Evolutionary conservation across 140 eudicot genomes (phyloP).

Genomic region (Artemisia princeps): DNA sequence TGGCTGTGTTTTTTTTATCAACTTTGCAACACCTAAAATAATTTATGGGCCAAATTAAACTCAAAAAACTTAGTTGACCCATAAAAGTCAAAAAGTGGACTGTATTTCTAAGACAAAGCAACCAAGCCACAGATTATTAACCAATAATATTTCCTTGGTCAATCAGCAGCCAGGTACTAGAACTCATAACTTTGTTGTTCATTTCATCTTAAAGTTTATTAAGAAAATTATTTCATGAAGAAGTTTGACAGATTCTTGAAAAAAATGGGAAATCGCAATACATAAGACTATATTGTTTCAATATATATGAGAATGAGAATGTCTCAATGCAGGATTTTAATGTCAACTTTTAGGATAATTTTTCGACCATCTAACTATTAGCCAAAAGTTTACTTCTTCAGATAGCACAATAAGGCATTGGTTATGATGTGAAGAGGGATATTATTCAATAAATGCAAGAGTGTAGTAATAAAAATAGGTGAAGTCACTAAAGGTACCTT

Average conservation of each 20-base stretch:
- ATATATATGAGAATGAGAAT: too few relatives aligned
- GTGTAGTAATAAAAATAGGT: not conserved
- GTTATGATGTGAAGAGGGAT: not conserved
- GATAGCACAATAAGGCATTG: not conserved
- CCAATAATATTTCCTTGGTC: not conserved
- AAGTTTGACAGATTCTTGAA: not conserved
- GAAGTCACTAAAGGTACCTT: slow-evolving; percentile 42
- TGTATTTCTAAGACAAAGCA: not conserved
- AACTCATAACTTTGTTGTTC: not conserved
- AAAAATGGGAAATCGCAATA: not conserved
- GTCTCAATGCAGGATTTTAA: not conserved
- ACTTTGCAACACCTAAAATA: not conserved
- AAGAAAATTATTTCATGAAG: not conserved
- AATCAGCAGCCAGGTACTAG: not conserved
- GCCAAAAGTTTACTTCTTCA: not conserved
- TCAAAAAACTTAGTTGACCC: not conserved
- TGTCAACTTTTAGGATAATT: not conserved
- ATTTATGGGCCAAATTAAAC: not conserved
- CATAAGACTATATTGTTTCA: not conserved
- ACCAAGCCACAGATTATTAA: not conserved
- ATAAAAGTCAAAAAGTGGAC: not conserved
- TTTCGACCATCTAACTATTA: not conserved
- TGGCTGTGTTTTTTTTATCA: not conserved
- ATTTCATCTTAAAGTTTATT: not conserved
- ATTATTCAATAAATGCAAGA: not conserved